Conservation (phyloP, 495 filamentous ascomycete genomes). For the Aspergillus conjunctus region DNA sequence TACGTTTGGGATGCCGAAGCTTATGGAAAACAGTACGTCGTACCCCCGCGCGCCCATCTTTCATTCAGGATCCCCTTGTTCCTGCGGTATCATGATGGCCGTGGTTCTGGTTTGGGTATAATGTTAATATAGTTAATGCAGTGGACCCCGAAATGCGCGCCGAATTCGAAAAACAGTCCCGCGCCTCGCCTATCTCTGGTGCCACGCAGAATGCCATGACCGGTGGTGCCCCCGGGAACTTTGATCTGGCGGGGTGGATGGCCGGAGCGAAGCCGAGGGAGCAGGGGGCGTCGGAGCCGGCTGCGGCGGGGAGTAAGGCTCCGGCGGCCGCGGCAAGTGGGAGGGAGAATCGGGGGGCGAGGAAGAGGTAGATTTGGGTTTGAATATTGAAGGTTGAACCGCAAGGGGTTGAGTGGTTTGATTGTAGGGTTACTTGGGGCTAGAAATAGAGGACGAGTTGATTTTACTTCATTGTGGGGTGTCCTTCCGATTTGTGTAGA, state of each 20-base stretch:
- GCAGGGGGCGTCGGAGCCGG: slow-evolving; percentile 21
- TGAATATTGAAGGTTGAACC: not conserved
- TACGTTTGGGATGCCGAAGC: slow-evolving; percentile 87
- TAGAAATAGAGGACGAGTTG: too few species aligned
- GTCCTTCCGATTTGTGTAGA: too few species aligned
- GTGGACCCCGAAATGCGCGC: slow-evolving; percentile 94
- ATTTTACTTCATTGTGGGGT: too few species aligned
- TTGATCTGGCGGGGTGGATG: slow-evolving; percentile 87
- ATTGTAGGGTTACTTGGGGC: too few species aligned
- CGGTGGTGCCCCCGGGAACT: slow-evolving; percentile 57
- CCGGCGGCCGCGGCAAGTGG: slow-evolving; percentile 35
- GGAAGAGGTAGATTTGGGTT: slow-evolving; percentile 31
- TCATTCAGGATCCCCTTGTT: not conserved
- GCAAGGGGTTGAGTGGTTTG: too few species aligned
- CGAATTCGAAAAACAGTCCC: slow-evolving; percentile 90
- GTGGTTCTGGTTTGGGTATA: too few species aligned
- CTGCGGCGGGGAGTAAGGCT: slow-evolving; percentile 27
- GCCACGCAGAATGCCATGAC: slow-evolving; percentile 42
- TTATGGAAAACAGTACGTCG: slow-evolving; percentile 93
- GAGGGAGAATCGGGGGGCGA: slow-evolving; percentile 39
- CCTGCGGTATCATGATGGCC: too few species aligned
- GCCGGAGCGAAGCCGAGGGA: slow-evolving; percentile 49
- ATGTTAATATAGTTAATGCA: slow-evolving; percentile 32
- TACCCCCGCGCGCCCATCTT: not conserved
- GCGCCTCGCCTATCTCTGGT: slow-evolving; percentile 64